Conservation (phyloP, 768 basidiomycete genomes). For the Lactifluus echinatus region DNA sequence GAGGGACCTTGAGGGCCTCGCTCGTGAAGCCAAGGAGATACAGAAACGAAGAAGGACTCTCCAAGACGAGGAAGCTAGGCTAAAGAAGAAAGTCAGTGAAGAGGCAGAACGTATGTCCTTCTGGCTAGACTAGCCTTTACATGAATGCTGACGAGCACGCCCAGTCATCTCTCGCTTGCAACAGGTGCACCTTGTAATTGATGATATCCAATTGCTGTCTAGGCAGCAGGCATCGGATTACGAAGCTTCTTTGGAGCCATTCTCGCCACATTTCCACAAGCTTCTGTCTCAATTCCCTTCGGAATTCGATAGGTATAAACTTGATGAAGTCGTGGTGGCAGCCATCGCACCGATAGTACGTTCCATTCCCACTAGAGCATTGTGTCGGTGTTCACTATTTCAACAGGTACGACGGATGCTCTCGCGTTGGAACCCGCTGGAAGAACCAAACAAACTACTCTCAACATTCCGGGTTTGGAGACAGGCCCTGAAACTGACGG, state of each 20-base stretch:
- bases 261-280: constrained; percentile 63
- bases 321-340: constrained; percentile 91
- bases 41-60: constrained; percentile 73
- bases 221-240: constrained; percentile 57
- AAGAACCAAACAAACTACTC: constrained; percentile 58
- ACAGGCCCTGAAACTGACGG: constrained; percentile 52
- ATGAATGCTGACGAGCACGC: constrained; percentile 6
- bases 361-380: background rate
- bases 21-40: constrained; percentile 79
- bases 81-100: constrained; percentile 60
- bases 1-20: constrained; percentile 78
- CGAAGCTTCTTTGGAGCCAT: constrained; percentile 64
- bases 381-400: background rate
- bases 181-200: constrained; percentile 65
- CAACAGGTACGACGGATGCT: constrained; percentile 60
- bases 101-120: constrained; percentile 62
- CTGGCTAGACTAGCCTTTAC: background rate
- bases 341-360: constrained; percentile 75
- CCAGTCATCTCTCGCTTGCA: constrained; percentile 73
- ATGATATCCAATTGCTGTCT: constrained; percentile 57
- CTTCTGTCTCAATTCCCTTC: constrained; percentile 58
- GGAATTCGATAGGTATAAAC: constrained; percentile 69
- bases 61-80: constrained; percentile 55
- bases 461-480: constrained; percentile 65
- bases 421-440: constrained; percentile 74